Percentiles rank a stretch among this genome's conserved stretches.
phyloP scores from a whole-genome alignment of 768 basidiomycete species.

The Suillus paluster region DNA sequence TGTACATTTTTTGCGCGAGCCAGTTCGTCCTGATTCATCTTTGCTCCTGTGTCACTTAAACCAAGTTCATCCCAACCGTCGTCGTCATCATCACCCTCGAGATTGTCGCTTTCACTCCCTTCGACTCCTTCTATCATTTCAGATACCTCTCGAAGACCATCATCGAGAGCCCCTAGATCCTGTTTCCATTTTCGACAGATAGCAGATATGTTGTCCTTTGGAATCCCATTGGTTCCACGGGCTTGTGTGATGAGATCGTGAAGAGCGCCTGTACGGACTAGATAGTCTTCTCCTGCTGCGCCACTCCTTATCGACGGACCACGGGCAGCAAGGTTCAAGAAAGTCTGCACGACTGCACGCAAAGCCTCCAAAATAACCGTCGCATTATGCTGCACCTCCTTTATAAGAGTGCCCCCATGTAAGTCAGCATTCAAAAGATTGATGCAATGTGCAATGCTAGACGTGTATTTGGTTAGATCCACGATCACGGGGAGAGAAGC shows the following conservation, averaged over 20 bases:
- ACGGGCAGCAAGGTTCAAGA: conserved; percentile 41
- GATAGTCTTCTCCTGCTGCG: conserved; percentile 48
- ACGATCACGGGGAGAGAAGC: conserved; percentile 56
- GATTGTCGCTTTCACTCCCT: conserved; percentile 29
- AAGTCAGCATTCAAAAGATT: conserved; percentile 42
- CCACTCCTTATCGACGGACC: conserved; percentile 24
- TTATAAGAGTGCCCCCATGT: conserved; percentile 52
- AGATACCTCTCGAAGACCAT: conserved; percentile 61
- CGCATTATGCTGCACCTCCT: conserved; percentile 46
- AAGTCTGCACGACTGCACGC: conserved; percentile 46
- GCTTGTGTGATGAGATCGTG: conserved; percentile 64
- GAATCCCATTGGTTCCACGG: conserved; percentile 50
- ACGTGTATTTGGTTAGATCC: conserved; percentile 54
- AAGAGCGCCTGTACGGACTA: conserved; percentile 60
- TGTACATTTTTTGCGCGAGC: conserved; percentile 61
- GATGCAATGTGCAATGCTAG: conserved; percentile 55
- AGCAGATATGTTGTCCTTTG: conserved; percentile 59
- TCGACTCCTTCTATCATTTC: conserved; percentile 52
- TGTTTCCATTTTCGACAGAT: conserved; percentile 55
- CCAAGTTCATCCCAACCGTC: conserved; percentile 71
- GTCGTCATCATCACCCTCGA: conserved; percentile 32
- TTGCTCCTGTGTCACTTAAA: conserved; percentile 47
- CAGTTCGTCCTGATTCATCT: conserved; percentile 54
- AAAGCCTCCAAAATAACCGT: conserved; percentile 49
- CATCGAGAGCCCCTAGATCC: conserved; percentile 61